Conservation (phyloP, 805 yeast species). For the Pichia nakasei region DNA sequence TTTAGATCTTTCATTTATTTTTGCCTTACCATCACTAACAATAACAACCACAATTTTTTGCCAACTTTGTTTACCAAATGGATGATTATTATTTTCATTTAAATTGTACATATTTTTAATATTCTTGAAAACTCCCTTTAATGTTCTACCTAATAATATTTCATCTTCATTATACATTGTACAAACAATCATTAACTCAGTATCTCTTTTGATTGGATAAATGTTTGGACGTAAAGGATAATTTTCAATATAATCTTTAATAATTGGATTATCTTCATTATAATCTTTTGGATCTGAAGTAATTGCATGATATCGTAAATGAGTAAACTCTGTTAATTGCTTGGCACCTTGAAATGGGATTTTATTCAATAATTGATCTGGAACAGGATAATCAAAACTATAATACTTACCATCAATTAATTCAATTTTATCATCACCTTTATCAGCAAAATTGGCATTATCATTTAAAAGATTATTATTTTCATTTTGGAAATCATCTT, state of each 20-base stretch:
- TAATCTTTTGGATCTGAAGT: slow-evolving; percentile 85
- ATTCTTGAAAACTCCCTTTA: slow-evolving; percentile 85
- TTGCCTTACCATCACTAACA: slow-evolving; percentile 85
- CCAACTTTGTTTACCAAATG: slow-evolving; percentile 94
- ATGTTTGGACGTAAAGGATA: slow-evolving; percentile 62
- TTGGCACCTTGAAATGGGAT: slow-evolving; percentile 33
- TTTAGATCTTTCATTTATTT: slow-evolving; percentile 68
- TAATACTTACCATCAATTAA: slow-evolving; percentile 59
- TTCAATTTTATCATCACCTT: slow-evolving; percentile 32
- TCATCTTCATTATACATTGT: slow-evolving; percentile 94
- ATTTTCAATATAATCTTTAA: slow-evolving; percentile 18
- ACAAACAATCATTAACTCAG: slow-evolving; percentile 77
- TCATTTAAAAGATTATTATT: slow-evolving; percentile 13
- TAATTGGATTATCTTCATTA: slow-evolving; percentile 43
- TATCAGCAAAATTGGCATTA: slow-evolving; percentile 18
- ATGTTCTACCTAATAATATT: slow-evolving; percentile 67
- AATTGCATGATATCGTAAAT: slow-evolving; percentile 86
- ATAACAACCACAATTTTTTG: slow-evolving; percentile 82
- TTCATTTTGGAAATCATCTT: slow-evolving; percentile 3
- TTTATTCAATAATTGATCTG: slow-evolving; percentile 47
- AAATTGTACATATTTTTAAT: slow-evolving; percentile 60
- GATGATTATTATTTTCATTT: slow-evolving; percentile 35
- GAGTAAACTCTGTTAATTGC: slow-evolving; percentile 45
- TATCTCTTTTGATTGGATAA: slow-evolving; percentile 64
- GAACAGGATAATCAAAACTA: slow-evolving; percentile 80